phyloP scores from a whole-genome alignment of 108 stramenopile genomes.

The Cyclotella distinguenda region DNA sequence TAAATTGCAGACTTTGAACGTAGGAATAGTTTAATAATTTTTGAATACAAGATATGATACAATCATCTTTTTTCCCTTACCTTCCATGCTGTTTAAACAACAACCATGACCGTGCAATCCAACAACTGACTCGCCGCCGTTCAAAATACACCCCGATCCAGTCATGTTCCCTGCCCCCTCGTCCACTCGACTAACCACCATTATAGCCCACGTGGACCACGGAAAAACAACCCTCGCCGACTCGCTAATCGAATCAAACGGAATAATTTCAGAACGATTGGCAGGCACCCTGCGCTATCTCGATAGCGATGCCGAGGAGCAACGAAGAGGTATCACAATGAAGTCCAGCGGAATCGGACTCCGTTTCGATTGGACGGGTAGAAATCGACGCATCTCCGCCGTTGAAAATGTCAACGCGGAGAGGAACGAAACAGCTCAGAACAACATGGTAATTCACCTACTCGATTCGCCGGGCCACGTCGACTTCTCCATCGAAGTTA shows the following conservation, averaged over 20 bases:
- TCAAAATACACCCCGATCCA: no score
- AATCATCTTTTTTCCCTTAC: no score
- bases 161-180: constrained; percentile 66
- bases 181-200: constrained; percentile 90
- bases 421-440: constrained; percentile 10
- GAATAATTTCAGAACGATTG: constrained; percentile 80
- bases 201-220: constrained; percentile 99
- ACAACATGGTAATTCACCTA: constrained; percentile 86
- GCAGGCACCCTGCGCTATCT: constrained; percentile 86
- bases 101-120: no score
- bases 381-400: constrained; percentile 48
- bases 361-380: no score
- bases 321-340: constrained; percentile 99
- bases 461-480: constrained; percentile 98
- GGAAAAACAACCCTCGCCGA: constrained; percentile 99
- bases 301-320: constrained; percentile 88
- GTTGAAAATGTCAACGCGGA: not conserved
- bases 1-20: no score
- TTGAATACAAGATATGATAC: no score
- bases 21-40: no score
- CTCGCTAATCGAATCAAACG: constrained; percentile 86
- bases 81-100: no score
- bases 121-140: no score
- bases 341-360: constrained; percentile 88
- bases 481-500: constrained; percentile 95